Base-by-base conservation (phyloP, 2,329 filamentous ascomycete genomes). In the Xylariaceae sp. region DNA sequence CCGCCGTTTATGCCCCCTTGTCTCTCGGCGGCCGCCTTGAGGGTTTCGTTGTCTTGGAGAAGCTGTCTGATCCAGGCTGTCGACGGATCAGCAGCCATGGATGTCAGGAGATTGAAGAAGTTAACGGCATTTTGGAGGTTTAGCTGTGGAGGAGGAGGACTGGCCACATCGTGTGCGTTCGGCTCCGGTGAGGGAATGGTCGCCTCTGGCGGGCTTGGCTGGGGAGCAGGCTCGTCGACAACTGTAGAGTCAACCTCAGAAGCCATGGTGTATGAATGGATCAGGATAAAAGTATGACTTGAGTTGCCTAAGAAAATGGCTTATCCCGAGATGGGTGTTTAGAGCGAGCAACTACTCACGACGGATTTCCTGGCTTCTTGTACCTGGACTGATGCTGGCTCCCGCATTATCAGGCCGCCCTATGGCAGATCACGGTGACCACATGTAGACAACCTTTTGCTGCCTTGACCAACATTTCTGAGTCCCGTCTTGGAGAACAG, bases 391-490 rank as follows among this genome's bases (percentile, higher is more conserved):
- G 40, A 43, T 40, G 36, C 30, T 41, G 18, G 7, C 29, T 43
- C 45, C 32, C 26, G 39, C 41, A 1, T 13, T n/a, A 41, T 41
- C 26, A 36, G 26, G 29, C 16, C 8, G 19, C 37, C 19, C 21
- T 8, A 48, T 55, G 49, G 53, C 53, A 48, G 53, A 48, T 37
- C 32, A 53, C 55, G 55, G 49, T 26, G 53, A 39, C 53, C 43
- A 48, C 22, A 43, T 45, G 16, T 40, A 43, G 9, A 19, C 42
- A 41, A 40, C 45, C 19, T 21, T 45, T 42, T 32, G 32, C 32
- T 34, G 29, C 21, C 15, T 41, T 41, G 18, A 50, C 36, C 15
- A 36, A 36, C 19, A 5, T 42, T 13, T 15, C 21, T 40, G 30
- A 18, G n/a, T 12, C 41, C 37, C 8, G 29, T 5, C 15, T 47